A percentile compares a stretch with the other conserved stretches of the same genome.
Evolutionary conservation across 140 eudicot genomes (phyloP).

Genomic region (Senecio squalidus): DNA sequence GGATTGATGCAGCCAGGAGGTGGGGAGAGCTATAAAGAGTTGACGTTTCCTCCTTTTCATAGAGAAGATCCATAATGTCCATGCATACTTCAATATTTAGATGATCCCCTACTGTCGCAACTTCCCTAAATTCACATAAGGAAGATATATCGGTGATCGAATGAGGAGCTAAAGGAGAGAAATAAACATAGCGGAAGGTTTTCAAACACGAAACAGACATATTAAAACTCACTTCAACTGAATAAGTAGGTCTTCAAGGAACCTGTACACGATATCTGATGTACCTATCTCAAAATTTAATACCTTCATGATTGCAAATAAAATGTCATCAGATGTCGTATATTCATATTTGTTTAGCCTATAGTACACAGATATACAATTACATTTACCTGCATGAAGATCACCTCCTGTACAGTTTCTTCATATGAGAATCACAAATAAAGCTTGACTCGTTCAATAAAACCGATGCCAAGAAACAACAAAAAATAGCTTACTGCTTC

Average conservation of each 20-base stretch:
- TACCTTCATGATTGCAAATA: slow-evolving; percentile 25
- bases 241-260: slow-evolving; percentile 54
- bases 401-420: slow-evolving; percentile 52
- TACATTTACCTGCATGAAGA: slow-evolving; percentile 58
- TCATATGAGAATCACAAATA: slow-evolving; percentile 14
- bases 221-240: slow-evolving; percentile 48
- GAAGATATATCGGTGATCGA: not conserved
- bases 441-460: not conserved
- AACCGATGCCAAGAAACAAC: not conserved
- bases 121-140: slow-evolving; percentile 38
- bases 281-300: slow-evolving; percentile 73
- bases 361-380: not conserved
- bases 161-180: not conserved
- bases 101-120: slow-evolving; percentile 57
- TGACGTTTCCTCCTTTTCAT: slow-evolving; percentile 63
- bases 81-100: slow-evolving; percentile 58
- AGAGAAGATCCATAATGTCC: slow-evolving; percentile 86
- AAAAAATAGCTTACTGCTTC: slow-evolving; percentile 58
- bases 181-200: no score
- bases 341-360: no score
- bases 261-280: slow-evolving; percentile 40
- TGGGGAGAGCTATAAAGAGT: slow-evolving; percentile 40
- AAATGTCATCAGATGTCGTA: slow-evolving; percentile 8
- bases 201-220: slow-evolving; percentile 4
- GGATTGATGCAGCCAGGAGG: slow-evolving; percentile 62